Conservation (phyloP, 441 rosid species). For the Francoa sonchifolia region DNA sequence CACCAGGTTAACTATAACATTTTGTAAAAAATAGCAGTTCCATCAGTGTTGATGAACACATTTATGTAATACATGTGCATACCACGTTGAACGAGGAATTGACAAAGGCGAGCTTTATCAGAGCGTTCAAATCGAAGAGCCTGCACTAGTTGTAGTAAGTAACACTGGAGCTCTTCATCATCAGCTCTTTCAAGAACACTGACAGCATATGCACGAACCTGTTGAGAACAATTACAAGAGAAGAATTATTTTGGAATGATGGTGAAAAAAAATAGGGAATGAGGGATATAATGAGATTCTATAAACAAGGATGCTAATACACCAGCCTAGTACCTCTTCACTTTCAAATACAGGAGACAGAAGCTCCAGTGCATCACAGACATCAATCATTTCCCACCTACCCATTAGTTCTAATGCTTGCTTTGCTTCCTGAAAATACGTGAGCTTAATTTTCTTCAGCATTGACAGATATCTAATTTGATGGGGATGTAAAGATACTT, state of each 20-base stretch:
- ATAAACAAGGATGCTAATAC: slow-evolving; percentile 2
- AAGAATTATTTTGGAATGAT: too few species aligned
- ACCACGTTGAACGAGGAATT: slow-evolving; percentile 90
- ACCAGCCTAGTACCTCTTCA: slow-evolving; percentile 58
- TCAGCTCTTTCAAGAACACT: slow-evolving; percentile 96
- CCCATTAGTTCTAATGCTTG: slow-evolving; percentile 88
- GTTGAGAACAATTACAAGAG: slow-evolving; percentile 17
- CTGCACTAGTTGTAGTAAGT: slow-evolving; percentile 94
- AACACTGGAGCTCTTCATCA: slow-evolving; percentile 97
- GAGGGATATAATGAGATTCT: not conserved
- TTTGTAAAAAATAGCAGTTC: slow-evolving; percentile 2
- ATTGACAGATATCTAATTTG: slow-evolving; percentile 2
- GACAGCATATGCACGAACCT: slow-evolving; percentile 99
- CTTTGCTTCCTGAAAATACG: slow-evolving; percentile 80
- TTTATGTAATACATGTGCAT: slow-evolving; percentile 16
- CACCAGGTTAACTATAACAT: slow-evolving; percentile 6
- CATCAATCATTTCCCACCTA: slow-evolving; percentile 92
- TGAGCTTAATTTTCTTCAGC: slow-evolving; percentile 17
- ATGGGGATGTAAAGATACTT: too few species aligned
- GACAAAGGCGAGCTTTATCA: slow-evolving; percentile 89
- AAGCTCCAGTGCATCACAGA: slow-evolving; percentile 89
- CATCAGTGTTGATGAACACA: not conserved
- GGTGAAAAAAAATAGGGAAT: not conserved
- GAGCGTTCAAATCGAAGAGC: slow-evolving; percentile 97
- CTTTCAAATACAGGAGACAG: slow-evolving; percentile 90